Evolutionary conservation across 208 protist species (phyloP).

Genomic region (Porcisia hertigi): DNA sequence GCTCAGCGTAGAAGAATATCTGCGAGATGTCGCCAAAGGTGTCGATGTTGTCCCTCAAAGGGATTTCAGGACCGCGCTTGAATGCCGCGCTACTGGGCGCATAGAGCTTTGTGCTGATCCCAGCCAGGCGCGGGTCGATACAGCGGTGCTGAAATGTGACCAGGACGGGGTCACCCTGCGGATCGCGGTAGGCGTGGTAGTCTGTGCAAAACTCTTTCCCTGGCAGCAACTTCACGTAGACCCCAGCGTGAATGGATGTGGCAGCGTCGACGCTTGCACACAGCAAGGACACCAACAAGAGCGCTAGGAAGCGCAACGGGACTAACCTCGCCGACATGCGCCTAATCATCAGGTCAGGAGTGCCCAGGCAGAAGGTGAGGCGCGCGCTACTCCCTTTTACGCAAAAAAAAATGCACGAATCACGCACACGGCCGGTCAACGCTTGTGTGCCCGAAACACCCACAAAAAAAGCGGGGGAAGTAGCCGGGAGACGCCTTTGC

Average conservation of each 20-base stretch:
- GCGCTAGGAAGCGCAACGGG: background rate
- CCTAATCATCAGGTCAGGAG: background rate
- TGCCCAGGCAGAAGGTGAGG: background rate
- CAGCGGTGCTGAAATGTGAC: constrained; percentile 66
- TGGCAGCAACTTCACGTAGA: constrained; percentile 74
- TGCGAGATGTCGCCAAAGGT: constrained; percentile 47
- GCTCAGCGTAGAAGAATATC: constrained; percentile 63
- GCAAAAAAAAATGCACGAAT: background rate
- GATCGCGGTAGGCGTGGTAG: constrained; percentile 68
- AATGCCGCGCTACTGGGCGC: constrained; percentile 32
- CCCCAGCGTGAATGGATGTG: constrained; percentile 18
- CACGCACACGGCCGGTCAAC: background rate
- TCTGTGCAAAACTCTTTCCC: constrained; percentile 62
- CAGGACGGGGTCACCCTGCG: constrained; percentile 54
- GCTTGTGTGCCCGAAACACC: background rate
- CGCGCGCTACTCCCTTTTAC: background rate
- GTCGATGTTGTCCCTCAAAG: constrained; percentile 35
- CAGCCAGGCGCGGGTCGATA: constrained; percentile 54
- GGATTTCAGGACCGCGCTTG: constrained; percentile 33
- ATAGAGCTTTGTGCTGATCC: constrained; percentile 53
- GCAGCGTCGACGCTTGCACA: background rate
- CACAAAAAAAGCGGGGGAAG: background rate
- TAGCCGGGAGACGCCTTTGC: background rate
- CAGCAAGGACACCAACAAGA: constrained; percentile 3
- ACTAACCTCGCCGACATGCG: background rate